These are phyloP conservation scores for Xylaria arbuscula DNA, from an alignment of 2,329 filamentous ascomycete genomes.

Conservation along the genomic window DNA sequence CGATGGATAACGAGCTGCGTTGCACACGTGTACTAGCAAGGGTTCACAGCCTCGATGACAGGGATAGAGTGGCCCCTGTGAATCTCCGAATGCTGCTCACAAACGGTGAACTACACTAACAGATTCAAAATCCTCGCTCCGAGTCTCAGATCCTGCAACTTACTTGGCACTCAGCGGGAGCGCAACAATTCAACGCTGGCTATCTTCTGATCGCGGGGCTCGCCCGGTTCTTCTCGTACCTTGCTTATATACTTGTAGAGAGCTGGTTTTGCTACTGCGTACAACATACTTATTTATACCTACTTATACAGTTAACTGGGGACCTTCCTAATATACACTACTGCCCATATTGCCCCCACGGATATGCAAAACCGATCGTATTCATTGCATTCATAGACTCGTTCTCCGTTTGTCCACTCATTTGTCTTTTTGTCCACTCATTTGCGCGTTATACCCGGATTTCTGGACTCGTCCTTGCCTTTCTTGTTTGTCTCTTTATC, in stretches of 20 bases:
- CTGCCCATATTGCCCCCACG: too few species aligned
- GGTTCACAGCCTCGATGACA: slow-evolving; percentile 36
- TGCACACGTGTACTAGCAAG: slow-evolving; percentile 9
- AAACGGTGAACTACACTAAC: neutral
- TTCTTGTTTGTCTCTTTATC: neutral
- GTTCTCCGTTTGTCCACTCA: neutral
- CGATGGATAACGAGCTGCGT: slow-evolving; percentile 4
- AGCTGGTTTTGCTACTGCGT: neutral
- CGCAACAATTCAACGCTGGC: neutral
- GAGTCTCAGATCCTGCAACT: slow-evolving; percentile 2
- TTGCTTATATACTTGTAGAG: slow-evolving; percentile 5
- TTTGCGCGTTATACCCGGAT: neutral
- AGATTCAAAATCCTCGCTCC: neutral
- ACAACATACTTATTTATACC: neutral
- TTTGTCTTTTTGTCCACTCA: neutral
- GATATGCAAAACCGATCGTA: neutral
- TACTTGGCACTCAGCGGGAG: too few species aligned
- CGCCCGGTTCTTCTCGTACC: neutral
- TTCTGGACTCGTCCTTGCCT: neutral
- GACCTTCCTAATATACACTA: neutral
- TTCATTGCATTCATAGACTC: neutral
- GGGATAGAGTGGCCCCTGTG: slow-evolving; percentile 21
- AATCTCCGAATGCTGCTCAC: slow-evolving; percentile 16
- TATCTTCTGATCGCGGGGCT: slow-evolving; percentile 6
- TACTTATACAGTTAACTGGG: too few species aligned